Conservation (phyloP, 2,329 filamentous ascomycete species). For the Fusarium redolens region DNA sequence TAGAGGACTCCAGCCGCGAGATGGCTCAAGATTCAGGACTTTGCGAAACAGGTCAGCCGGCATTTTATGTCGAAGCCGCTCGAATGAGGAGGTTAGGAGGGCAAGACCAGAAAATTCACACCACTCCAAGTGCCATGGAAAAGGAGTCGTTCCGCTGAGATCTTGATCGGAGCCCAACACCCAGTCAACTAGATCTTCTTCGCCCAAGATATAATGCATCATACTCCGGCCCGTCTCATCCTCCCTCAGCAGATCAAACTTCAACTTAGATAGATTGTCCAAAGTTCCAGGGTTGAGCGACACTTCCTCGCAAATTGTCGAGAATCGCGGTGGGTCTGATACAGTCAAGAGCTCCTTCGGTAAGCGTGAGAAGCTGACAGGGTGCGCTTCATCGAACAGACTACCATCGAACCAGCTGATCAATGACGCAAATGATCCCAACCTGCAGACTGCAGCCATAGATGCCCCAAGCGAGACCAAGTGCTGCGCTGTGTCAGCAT, state of each 20-base stretch:
- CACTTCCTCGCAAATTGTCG: fast-evolving
- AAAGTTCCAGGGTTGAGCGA: background rate
- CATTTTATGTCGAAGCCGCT: background rate
- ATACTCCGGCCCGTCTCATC: background rate
- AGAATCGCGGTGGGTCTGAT: background rate
- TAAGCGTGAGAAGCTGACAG: background rate
- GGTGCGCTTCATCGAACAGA: background rate
- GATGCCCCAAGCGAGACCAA: background rate
- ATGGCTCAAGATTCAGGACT: conserved; percentile 17
- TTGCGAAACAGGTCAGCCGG: background rate
- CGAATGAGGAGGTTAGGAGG: background rate
- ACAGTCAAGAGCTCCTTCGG: background rate
- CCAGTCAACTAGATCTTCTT: background rate
- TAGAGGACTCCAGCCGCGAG: conserved; percentile 19
- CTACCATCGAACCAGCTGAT: background rate
- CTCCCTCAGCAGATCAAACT: background rate
- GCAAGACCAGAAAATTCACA: background rate
- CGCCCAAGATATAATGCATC: conserved; percentile 4
- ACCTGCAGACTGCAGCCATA: background rate
- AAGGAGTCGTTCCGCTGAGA: background rate
- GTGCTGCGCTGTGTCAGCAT: background rate
- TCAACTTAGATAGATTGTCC: fast-evolving
- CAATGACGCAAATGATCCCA: background rate
- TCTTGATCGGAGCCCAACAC: background rate
- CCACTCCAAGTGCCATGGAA: conserved; percentile 21